Evolutionary conservation across 106 monocot genomes (phyloP), one percentile per base, ranked within the genome.

Genomic region (Dendrobium huoshanense): DNA sequence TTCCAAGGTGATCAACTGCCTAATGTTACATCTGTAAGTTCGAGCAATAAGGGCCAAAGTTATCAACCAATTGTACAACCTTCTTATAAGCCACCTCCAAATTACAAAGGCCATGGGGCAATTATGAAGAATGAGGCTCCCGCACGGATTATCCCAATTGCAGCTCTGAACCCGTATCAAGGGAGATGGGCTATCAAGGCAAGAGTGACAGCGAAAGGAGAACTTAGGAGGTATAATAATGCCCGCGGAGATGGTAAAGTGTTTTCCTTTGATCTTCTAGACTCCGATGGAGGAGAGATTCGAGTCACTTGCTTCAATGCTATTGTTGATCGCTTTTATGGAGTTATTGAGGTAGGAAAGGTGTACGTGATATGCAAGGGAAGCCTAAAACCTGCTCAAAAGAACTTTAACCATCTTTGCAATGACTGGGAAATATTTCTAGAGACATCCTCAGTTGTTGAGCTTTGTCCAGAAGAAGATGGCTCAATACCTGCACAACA

Each of bases 191-290:
- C 98, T 55, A 95, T 99, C 49, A 99, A 90, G 77, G 92, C 92
- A 33, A 85, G 98, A 80, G 95, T 95, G 11, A 99, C 98, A 22
- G 75, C 94, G 29, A 99, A 99, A 72, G 90, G 89, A 33, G 95
- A 95, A 13, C 86, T 99, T 27, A 78, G 95, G 20, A 82, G 92
- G 4, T 99, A 95, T 81, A 92, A 90, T 72, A 95, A 91, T 86
- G 88, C 99, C 16, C 91, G 78, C 77, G 99, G 99, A 77, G 99
- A 99, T 85, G 99, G 99, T 19, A 99, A 99, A 81, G 99, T 95
- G 4, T 99, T 99, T 77, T 95, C 95, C 48, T 99, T 99, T 78
- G 99, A 99, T 75, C 87, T 99, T n/a, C 93, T 99, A 80, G 99
- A 99, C 80, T 93, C 93, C 48, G 93, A 93, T 54, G 99, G 92